Conservation (phyloP, 371 early-diverging fungal genomes). For the Choanephora cucurbitarum region DNA sequence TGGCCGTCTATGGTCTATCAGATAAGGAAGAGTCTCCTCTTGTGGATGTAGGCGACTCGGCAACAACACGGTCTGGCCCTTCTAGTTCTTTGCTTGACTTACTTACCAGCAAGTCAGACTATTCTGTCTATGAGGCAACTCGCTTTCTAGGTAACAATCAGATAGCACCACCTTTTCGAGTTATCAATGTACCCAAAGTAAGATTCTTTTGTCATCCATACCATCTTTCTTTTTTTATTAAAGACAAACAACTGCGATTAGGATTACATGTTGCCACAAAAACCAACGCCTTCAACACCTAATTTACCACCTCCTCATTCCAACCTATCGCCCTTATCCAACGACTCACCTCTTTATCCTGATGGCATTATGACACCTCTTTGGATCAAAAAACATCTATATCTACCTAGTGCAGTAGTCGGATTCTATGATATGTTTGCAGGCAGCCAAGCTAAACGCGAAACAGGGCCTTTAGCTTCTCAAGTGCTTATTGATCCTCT, state of each 20-base stretch:
- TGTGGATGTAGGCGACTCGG: slow-evolving; percentile 16
- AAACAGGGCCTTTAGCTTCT: slow-evolving; percentile 62
- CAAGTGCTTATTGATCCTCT: slow-evolving; percentile 47
- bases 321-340: slow-evolving; percentile 68
- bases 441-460: slow-evolving; percentile 37
- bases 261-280: slow-evolving; percentile 44
- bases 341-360: slow-evolving; percentile 75
- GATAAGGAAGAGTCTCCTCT: slow-evolving; percentile 28
- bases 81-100: slow-evolving; percentile 15
- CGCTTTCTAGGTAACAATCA: slow-evolving; percentile 17
- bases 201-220: background rate
- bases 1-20: slow-evolving; percentile 65
- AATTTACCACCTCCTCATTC: slow-evolving; percentile 48
- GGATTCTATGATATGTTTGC: slow-evolving; percentile 63
- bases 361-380: slow-evolving; percentile 78
- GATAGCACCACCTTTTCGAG: slow-evolving; percentile 36
- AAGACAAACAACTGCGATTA: slow-evolving; percentile 4
- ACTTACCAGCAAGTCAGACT: slow-evolving; percentile 32
- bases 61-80: slow-evolving; percentile 18
- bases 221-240: background rate
- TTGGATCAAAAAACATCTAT: slow-evolving; percentile 72
- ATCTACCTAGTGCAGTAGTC: slow-evolving; percentile 68
- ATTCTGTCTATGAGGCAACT: slow-evolving; percentile 42
- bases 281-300: slow-evolving; percentile 36
- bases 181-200: slow-evolving; percentile 46